A percentile compares a stretch with the other conserved stretches of the same genome.
phyloP scores from a whole-genome alignment of 2,329 filamentous ascomycete genomes.

The Periconia digitata region DNA sequence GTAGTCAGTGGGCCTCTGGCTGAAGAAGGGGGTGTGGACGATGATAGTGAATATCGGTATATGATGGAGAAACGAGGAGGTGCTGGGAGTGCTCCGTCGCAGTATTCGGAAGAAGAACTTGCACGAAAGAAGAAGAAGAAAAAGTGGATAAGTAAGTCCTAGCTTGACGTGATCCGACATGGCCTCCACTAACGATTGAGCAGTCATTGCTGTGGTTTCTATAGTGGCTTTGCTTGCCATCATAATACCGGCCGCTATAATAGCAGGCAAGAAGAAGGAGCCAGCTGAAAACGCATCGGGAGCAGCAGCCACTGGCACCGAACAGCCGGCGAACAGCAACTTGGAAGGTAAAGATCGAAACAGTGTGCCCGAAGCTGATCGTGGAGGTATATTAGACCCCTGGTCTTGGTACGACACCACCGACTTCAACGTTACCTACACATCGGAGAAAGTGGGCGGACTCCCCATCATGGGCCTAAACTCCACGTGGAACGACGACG shows the following conservation, averaged over 20 bases:
- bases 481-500: slow-evolving; percentile 81
- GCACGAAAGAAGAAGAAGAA: slow-evolving; percentile 44
- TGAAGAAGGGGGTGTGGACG: slow-evolving; percentile 48
- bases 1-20: slow-evolving; percentile 51
- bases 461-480: slow-evolving; percentile 91
- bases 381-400: slow-evolving; percentile 80
- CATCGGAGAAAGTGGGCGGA: slow-evolving; percentile 77
- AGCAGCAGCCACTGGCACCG: slow-evolving; percentile 9
- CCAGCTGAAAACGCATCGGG: slow-evolving; percentile 18
- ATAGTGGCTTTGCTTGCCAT: slow-evolving; percentile 48
- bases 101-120: slow-evolving; percentile 44
- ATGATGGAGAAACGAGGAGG: slow-evolving; percentile 47
- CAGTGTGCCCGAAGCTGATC: slow-evolving; percentile 58
- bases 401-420: slow-evolving; percentile 88
- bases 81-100: slow-evolving; percentile 35
- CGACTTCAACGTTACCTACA: slow-evolving; percentile 95
- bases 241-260: slow-evolving; percentile 50
- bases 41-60: slow-evolving; percentile 44
- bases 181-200: slow-evolving; percentile 11
- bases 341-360: slow-evolving; percentile 47
- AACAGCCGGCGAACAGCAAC: slow-evolving; percentile 48
- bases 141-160: slow-evolving; percentile 61
- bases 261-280: slow-evolving; percentile 48
- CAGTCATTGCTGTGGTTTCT: slow-evolving; percentile 41
- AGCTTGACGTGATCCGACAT: slow-evolving; percentile 1